Percentiles rank a stretch among this genome's conserved stretches.
These are phyloP conservation scores for Dactylellina drechsleri DNA, from an alignment of 2,329 filamentous ascomycete genomes.

Conservation along the genomic window DNA sequence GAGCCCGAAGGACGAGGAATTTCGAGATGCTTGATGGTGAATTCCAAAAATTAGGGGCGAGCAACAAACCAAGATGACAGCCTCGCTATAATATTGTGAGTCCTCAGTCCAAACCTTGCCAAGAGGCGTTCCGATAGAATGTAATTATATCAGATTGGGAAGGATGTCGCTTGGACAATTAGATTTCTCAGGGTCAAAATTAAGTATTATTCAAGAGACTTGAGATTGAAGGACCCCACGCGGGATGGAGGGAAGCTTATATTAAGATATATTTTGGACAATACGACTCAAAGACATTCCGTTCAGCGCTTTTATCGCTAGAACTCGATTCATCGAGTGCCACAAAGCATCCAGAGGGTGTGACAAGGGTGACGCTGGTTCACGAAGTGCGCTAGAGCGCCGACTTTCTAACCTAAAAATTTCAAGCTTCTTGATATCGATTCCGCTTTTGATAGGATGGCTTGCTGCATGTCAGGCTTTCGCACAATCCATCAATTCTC, in stretches of 20 bases:
- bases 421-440: conserved; percentile 34
- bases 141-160: conserved; percentile 29
- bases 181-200: conserved; percentile 17
- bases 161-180: conserved; percentile 40
- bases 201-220: conserved; percentile 8
- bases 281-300: neutral
- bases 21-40: conserved; percentile 9
- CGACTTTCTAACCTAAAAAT: neutral
- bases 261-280: neutral
- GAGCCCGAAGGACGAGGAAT: neutral
- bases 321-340: neutral
- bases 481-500: neutral
- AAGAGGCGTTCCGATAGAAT: neutral
- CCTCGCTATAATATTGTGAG: no score
- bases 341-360: neutral
- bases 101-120: conserved; percentile 7
- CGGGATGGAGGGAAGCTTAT: conserved; percentile 30
- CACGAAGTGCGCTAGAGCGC: neutral
- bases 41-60: conserved; percentile 10
- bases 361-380: conserved; percentile 8
- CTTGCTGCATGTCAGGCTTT: neutral
- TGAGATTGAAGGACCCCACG: conserved; percentile 46
- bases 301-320: conserved; percentile 3
- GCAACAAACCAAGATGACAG: neutral
- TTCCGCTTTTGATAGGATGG: conserved; percentile 45